Base-by-base conservation (phyloP, 1,284 basidiomycete species). In the Cutaneotrichosporon spelunceum region DNA sequence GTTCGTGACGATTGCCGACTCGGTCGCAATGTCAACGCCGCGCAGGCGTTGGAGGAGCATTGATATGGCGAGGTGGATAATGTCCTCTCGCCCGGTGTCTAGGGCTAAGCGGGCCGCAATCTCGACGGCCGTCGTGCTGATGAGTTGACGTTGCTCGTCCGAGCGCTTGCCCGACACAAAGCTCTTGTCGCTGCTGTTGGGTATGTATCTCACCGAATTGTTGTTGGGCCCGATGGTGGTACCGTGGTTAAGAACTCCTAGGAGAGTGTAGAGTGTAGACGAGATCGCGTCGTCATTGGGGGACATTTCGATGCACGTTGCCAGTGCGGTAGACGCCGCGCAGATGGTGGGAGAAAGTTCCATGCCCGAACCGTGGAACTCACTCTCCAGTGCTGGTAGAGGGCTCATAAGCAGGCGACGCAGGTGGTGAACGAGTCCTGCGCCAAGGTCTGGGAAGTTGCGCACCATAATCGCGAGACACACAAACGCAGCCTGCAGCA, bases 261-360 rank as follows among this genome's bases (percentile, higher is more conserved):
- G 83, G 16, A 98, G 84, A 10, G 93, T 94, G 77, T 98, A 97
- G 86, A 96, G 90, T 68, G 93, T 93, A 3, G 93, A 96, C 83
- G 94, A 88, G 70, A 93, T 85, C 52, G 94, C 84, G 74, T 95
- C 93, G 69, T 95, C 91, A 58, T 90, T 90, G 8, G 90, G 88
- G 14, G 90, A 87, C 59, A 91, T 81, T 89, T 88, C 88, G 64
- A 97, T 89, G 77, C 94, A 97, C 57, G 91, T 83, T 3, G 91
- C 89, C 34, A 98, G 83, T 70, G 91, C 93, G 72, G 89, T 91
- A 1, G 93, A 93, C 3, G 93, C 91, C 1, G 93, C 88, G 30
- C 86, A 82, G 16, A 96, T 82, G 30, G 85, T 86, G 62, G 88
- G 87, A 11, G 85, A 84, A 2, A 72, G 69, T 59, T 66, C 70